phyloP scores from a whole-genome alignment of 2,329 filamentous ascomycete genomes.

The Albifimbria verrucaria region DNA sequence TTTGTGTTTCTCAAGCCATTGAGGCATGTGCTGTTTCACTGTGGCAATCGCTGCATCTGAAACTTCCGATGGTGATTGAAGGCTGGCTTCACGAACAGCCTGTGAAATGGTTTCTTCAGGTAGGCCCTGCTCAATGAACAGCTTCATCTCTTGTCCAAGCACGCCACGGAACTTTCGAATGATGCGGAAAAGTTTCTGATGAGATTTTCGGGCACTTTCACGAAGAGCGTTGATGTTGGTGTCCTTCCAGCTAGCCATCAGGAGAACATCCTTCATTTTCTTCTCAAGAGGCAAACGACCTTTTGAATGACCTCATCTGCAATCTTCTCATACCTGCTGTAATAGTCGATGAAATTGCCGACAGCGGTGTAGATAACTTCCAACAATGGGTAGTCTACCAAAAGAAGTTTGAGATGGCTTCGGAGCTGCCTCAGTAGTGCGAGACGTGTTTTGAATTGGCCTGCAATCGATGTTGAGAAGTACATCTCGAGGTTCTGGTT shows the following conservation, averaged over 20 bases:
- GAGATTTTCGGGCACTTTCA: slow-evolving; percentile 86
- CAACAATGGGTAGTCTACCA: slow-evolving; percentile 56
- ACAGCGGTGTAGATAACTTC: slow-evolving; percentile 61
- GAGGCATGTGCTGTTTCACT: slow-evolving; percentile 25
- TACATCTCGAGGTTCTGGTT: slow-evolving; percentile 77
- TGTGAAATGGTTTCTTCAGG: slow-evolving; percentile 42
- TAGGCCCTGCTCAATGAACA: slow-evolving; percentile 57
- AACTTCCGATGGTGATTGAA: slow-evolving; percentile 6
- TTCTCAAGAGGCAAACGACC: slow-evolving; percentile 80
- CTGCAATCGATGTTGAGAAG: slow-evolving; percentile 73
- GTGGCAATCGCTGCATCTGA: slow-evolving; percentile 12
- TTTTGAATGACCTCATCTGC: slow-evolving; percentile 61
- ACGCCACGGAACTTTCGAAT: slow-evolving; percentile 85
- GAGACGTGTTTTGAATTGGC: slow-evolving; percentile 74
- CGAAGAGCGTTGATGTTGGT: slow-evolving; percentile 87
- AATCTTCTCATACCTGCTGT: slow-evolving; percentile 64
- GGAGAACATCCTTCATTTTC: slow-evolving; percentile 87
- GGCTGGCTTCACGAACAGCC: slow-evolving; percentile 2
- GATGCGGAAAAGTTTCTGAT: slow-evolving; percentile 86
- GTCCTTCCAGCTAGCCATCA: slow-evolving; percentile 96
- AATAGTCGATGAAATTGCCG: slow-evolving; percentile 74
- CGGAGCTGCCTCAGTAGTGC: slow-evolving; percentile 63
- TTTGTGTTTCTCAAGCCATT: slow-evolving; percentile 46
- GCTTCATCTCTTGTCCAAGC: slow-evolving; percentile 71
- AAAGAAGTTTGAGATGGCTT: slow-evolving; percentile 62